Evolutionary conservation across 2,329 filamentous ascomycete species (phyloP).

Genomic region (Trichoderma asperellum): DNA sequence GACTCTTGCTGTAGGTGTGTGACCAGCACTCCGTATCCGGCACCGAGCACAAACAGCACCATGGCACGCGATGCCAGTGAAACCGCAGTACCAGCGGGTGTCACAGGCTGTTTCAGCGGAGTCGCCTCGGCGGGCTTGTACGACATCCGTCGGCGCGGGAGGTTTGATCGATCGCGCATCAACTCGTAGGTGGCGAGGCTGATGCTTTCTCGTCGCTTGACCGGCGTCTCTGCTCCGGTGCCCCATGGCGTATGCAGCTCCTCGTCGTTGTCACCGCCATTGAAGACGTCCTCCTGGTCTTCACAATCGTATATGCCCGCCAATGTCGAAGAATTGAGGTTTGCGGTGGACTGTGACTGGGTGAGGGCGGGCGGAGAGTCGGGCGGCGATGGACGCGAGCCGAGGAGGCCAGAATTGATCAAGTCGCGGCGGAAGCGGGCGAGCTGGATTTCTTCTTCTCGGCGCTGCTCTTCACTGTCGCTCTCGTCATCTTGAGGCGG

Average conservation of each 20-base stretch:
- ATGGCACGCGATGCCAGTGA: slow-evolving; percentile 61
- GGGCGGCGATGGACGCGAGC: slow-evolving; percentile 43
- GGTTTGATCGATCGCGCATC: slow-evolving; percentile 47
- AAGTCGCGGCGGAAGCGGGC: slow-evolving; percentile 36
- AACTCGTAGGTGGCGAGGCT: slow-evolving; percentile 52
- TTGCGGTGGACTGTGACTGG: slow-evolving; percentile 77
- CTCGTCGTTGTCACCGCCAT: slow-evolving; percentile 45
- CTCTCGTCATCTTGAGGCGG: slow-evolving; percentile 48
- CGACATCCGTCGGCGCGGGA: slow-evolving; percentile 43
- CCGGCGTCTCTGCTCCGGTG: slow-evolving; percentile 73
- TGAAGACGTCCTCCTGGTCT: slow-evolving; percentile 47
- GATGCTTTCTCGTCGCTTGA: slow-evolving; percentile 46
- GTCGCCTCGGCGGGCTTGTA: slow-evolving; percentile 38
- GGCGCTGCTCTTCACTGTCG: slow-evolving; percentile 24
- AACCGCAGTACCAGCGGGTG: slow-evolving; percentile 37
- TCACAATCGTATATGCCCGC: slow-evolving; percentile 86
- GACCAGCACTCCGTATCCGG: slow-evolving; percentile 81
- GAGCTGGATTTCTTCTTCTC: slow-evolving; percentile 30
- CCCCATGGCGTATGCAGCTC: slow-evolving; percentile 75
- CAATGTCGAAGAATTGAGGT: slow-evolving; percentile 86
- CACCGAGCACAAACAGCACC: slow-evolving; percentile 76
- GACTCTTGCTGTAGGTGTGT: slow-evolving; percentile 75
- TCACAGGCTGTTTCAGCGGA: slow-evolving; percentile 36
- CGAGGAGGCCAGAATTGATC: slow-evolving; percentile 43
- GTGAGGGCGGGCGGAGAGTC: slow-evolving; percentile 51